Evolutionary conservation across 768 basidiomycete genomes (phyloP).

Genomic region (Cyathus striatus): DNA sequence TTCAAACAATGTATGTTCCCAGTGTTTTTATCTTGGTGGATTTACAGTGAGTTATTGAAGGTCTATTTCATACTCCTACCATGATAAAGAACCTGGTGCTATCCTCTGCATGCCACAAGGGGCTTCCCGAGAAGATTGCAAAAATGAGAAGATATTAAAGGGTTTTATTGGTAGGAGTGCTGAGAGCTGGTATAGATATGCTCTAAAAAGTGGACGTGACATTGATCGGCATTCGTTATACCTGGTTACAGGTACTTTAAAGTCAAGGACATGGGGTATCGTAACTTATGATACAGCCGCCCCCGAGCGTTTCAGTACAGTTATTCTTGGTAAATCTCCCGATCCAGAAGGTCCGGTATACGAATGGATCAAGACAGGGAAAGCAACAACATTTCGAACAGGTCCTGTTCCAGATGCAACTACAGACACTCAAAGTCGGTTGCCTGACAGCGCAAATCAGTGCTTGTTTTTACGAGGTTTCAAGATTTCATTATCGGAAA

Average conservation of each 20-base stretch:
- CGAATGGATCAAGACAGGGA: background rate
- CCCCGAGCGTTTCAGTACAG: background rate
- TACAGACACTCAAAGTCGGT: background rate
- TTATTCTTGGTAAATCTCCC: background rate
- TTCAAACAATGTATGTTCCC: background rate
- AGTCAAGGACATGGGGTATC: slow-evolving; percentile 4
- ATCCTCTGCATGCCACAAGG: slow-evolving; percentile 8
- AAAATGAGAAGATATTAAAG: background rate
- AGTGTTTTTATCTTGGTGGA: background rate
- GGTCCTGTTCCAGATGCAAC: slow-evolving; percentile 1
- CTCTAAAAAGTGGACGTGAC: background rate
- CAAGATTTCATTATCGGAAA: slow-evolving; percentile 6
- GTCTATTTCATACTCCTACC: background rate
- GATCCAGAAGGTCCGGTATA: background rate
- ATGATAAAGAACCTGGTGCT: slow-evolving; percentile 2
- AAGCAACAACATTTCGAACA: background rate
- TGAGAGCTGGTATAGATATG: slow-evolving; percentile 1
- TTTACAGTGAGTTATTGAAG: background rate
- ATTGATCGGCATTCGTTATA: slow-evolving; percentile 1
- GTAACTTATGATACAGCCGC: slow-evolving; percentile 3
- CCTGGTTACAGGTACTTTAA: slow-evolving; percentile 6
- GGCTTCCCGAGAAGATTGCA: slow-evolving; percentile 4
- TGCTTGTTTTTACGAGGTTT: slow-evolving; percentile 8
- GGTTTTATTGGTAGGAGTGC: background rate
- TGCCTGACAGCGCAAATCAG: slow-evolving; percentile 7